These are phyloP conservation scores for Chernovozyma sophiae-reginae DNA, from an alignment of 1,139 yeast species.

Conservation along the genomic window DNA sequence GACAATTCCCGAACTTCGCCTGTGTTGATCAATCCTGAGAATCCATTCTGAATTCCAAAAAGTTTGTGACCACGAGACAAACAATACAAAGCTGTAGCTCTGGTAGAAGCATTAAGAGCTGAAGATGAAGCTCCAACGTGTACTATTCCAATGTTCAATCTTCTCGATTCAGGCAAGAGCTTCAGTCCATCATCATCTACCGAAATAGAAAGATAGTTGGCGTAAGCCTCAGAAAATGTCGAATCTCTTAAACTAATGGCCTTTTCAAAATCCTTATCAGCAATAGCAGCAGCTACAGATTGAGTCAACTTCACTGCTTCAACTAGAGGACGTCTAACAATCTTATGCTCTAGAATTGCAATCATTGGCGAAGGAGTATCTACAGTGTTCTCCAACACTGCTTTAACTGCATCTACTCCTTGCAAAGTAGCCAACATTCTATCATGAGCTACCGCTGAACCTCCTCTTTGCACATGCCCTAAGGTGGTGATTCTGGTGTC, in stretches of 20 bases:
- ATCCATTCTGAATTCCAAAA: constrained; percentile 86
- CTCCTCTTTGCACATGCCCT: constrained; percentile 99
- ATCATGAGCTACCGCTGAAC: constrained; percentile 93
- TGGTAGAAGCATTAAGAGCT: constrained; percentile 88
- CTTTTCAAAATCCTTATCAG: constrained; percentile 68
- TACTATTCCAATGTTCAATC: constrained; percentile 72
- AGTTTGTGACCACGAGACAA: constrained; percentile 86
- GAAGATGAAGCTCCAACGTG: constrained; percentile 98
- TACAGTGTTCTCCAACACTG: constrained; percentile 83
- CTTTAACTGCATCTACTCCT: constrained; percentile 96
- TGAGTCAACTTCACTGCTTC: constrained; percentile 87
- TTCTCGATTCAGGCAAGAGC: constrained; percentile 45
- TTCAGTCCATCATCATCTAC: constrained; percentile 63
- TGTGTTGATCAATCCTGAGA: constrained; percentile 81
- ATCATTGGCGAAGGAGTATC: constrained; percentile 95
- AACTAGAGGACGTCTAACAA: constrained; percentile 75
- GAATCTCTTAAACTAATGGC: constrained; percentile 88
- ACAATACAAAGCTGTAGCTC: constrained; percentile 89
- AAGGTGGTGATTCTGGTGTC: constrained; percentile 93
- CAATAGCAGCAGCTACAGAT: constrained; percentile 83
- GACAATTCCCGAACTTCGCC: constrained; percentile 69
- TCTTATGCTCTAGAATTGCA: constrained; percentile 82
- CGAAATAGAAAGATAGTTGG: constrained; percentile 65
- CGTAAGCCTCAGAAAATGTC: constrained; percentile 76
- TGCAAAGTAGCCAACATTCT: constrained; percentile 88